Conservation (phyloP, 768 basidiomycete species). For the Paxillus involutus region DNA sequence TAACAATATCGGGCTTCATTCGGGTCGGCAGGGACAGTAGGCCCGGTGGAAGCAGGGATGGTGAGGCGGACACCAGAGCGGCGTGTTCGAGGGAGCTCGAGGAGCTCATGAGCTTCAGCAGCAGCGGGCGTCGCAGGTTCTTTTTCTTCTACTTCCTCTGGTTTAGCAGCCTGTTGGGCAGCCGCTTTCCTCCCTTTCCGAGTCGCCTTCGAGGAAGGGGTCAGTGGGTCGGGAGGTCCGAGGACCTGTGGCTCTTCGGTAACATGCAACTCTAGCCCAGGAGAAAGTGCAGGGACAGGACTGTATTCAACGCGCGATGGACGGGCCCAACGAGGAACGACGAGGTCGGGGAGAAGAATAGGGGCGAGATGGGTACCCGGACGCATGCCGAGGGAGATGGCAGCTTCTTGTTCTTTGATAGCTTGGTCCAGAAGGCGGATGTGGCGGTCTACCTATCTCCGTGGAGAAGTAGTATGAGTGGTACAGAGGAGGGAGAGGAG, state of each 20-base stretch:
- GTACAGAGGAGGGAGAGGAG: neutral
- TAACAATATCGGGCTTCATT: constrained; percentile 74
- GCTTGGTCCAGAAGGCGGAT: constrained; percentile 76
- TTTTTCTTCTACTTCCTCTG: constrained; percentile 19
- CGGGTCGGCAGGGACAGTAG: constrained; percentile 34
- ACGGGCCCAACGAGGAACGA: constrained; percentile 53
- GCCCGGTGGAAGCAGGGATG: constrained; percentile 30
- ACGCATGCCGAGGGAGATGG: constrained; percentile 51
- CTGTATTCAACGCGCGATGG: constrained; percentile 43
- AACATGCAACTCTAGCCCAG: constrained; percentile 24
- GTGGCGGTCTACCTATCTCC: constrained; percentile 70
- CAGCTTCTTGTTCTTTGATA: constrained; percentile 60
- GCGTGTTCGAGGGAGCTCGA: constrained; percentile 15
- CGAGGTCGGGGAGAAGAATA: constrained; percentile 61
- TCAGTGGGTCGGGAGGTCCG: constrained; percentile 10
- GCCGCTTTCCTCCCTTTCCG: constrained; percentile 25
- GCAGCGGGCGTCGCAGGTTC: constrained; percentile 3
- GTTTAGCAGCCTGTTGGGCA: constrained; percentile 9
- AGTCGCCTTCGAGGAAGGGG: constrained; percentile 12
- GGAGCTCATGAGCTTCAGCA: constrained; percentile 9
- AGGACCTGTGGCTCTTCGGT: constrained; percentile 10
- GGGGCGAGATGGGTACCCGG: constrained; percentile 54
- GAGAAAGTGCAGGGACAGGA: constrained; percentile 38
- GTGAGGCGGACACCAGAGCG: constrained; percentile 33
- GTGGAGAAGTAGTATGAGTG: constrained; percentile 1